Evolutionary conservation across 1,139 yeast species (phyloP).

Genomic region (Sugiyamaella japonica): DNA sequence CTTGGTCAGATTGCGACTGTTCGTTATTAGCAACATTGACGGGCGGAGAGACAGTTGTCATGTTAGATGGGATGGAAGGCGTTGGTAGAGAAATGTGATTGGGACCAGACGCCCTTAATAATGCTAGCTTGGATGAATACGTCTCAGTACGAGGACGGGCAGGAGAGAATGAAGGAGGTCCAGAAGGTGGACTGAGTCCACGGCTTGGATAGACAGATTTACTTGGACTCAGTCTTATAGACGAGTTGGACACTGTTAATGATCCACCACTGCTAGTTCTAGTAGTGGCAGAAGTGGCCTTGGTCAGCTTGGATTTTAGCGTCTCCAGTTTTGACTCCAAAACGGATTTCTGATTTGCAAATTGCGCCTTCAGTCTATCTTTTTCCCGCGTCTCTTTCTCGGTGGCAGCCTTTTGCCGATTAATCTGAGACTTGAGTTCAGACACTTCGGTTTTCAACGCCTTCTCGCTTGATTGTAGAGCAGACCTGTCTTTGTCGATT

Average conservation of each 20-base stretch:
- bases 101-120: not conserved
- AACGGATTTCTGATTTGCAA: conserved; percentile 26
- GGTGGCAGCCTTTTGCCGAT: conserved; percentile 21
- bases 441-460: conserved; percentile 24
- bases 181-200: conserved; percentile 1
- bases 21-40: too few species aligned
- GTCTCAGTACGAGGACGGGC: not conserved
- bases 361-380: conserved; percentile 24
- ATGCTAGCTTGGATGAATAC: conserved; percentile 1
- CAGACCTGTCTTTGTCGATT: conserved; percentile 20
- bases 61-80: not conserved
- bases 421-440: conserved; percentile 24
- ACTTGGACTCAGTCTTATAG: conserved; percentile 2
- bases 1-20: not conserved
- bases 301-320: conserved; percentile 22
- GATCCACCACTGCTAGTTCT: conserved; percentile 2
- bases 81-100: not conserved
- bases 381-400: conserved; percentile 28
- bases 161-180: conserved; percentile 14
- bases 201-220: not conserved
- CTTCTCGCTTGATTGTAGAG: conserved; percentile 19
- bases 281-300: not conserved
- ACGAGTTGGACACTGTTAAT: conserved; percentile 7
- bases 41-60: too few species aligned
- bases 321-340: conserved; percentile 26